These are phyloP conservation scores for Zymoseptoria brevis DNA, from an alignment of 2,329 filamentous ascomycete species.

Conservation along the genomic window DNA sequence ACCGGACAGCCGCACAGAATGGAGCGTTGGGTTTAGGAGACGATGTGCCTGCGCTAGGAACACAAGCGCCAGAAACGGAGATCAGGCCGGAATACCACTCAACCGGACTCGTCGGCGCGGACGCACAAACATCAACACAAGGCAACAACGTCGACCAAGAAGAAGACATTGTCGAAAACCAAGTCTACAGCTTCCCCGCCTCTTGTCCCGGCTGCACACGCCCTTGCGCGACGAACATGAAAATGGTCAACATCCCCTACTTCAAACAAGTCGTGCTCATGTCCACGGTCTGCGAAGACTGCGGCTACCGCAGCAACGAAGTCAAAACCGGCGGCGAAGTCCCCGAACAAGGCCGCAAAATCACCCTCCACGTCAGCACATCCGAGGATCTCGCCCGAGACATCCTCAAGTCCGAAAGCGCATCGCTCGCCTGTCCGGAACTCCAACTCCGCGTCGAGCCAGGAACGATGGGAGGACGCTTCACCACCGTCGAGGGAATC, in stretches of 20 bases:
- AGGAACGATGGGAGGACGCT: slow-evolving; percentile 87
- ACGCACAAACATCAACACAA: slow-evolving; percentile 7
- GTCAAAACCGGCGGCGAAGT: slow-evolving; percentile 95
- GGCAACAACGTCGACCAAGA: slow-evolving; percentile 37
- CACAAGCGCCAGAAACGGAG: slow-evolving; percentile 48
- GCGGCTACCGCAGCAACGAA: slow-evolving; percentile 87
- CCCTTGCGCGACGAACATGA: slow-evolving; percentile 87
- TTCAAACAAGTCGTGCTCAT: slow-evolving; percentile 97
- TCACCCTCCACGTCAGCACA: slow-evolving; percentile 64
- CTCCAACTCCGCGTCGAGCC: slow-evolving; percentile 81
- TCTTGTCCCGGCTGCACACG: slow-evolving; percentile 86
- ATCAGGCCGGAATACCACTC: slow-evolving; percentile 47
- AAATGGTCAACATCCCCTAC: slow-evolving; percentile 95
- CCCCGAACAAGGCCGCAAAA: slow-evolving; percentile 74
- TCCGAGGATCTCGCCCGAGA: slow-evolving; percentile 74
- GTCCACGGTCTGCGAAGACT: slow-evolving; percentile 85
- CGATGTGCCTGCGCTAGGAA: slow-evolving; percentile 28
- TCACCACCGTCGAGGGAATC: slow-evolving; percentile 93
- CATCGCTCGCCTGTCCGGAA: slow-evolving; percentile 77
- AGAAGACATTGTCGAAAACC: slow-evolving; percentile 82
- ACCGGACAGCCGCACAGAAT: slow-evolving; percentile 78
- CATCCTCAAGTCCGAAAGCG: slow-evolving; percentile 93
- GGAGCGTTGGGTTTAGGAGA: slow-evolving; percentile 67
- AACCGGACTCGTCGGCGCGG: slow-evolving; percentile 32
- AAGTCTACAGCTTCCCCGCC: slow-evolving; percentile 87